Percentiles rank a stretch among this genome's conserved stretches.
Conservation (phyloP, 129 eudicot species). For the Heracleum sosnowskyi region DNA sequence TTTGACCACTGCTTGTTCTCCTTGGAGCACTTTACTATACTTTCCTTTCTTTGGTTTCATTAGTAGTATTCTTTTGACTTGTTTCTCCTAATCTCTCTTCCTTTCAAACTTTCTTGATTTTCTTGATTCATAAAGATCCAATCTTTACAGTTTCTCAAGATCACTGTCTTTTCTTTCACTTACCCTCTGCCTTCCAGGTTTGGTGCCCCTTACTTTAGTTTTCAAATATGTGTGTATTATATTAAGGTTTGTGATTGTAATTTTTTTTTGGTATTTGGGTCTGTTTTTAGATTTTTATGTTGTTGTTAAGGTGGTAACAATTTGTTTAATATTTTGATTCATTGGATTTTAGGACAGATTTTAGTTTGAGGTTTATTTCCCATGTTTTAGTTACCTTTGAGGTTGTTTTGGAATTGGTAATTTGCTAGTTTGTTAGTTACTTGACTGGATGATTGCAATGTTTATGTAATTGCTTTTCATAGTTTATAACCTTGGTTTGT, state of each 20-base stretch:
- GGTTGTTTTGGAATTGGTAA: too few relatives aligned
- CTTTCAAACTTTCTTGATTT: neutral
- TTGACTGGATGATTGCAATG: neutral
- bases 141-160: neutral
- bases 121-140: neutral
- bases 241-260: too few relatives aligned
- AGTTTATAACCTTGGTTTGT: too few relatives aligned
- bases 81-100: neutral
- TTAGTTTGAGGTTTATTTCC: neutral
- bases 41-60: neutral
- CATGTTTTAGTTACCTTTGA: too few relatives aligned
- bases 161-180: neutral
- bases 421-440: neutral
- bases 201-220: neutral
- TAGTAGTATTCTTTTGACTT: constrained; percentile 11
- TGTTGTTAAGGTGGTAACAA: neutral
- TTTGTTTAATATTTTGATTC: neutral
- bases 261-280: neutral
- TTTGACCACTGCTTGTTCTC: neutral
- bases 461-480: neutral
- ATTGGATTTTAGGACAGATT: neutral
- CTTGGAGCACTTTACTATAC: too few relatives aligned
- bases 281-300: neutral
- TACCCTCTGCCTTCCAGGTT: neutral
- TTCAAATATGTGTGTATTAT: neutral